A percentile compares a stretch with the other conserved stretches of the same genome.
phyloP scores from a whole-genome alignment of 1,284 basidiomycete genomes.

The Mrakiaceae sp. region DNA sequence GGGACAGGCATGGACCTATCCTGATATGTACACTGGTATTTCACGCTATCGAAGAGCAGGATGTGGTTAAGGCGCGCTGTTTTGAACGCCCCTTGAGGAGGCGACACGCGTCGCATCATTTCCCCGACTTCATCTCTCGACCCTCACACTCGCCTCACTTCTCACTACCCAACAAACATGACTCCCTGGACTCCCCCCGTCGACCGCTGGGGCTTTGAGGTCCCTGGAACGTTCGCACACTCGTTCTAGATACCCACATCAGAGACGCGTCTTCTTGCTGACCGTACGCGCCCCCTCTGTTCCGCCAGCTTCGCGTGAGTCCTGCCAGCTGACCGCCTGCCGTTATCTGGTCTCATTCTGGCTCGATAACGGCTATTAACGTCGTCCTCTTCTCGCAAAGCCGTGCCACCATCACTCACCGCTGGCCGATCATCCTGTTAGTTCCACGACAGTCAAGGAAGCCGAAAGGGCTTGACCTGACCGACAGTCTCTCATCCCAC shows the following conservation, averaged over 20 bases:
- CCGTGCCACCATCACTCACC: constrained; percentile 8
- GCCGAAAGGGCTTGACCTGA: too few species aligned
- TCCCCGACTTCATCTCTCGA: too few species aligned
- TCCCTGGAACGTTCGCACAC: constrained; percentile 14
- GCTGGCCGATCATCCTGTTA: constrained; percentile 15
- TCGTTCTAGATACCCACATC: neutral
- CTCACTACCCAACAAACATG: neutral
- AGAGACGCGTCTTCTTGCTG: neutral
- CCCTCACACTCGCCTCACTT: too few species aligned
- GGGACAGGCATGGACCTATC: too few species aligned
- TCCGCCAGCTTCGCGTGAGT: constrained; percentile 12
- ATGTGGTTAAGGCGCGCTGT: too few species aligned
- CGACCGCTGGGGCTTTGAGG: constrained; percentile 6
- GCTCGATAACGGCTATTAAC: neutral
- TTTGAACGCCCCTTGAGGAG: too few species aligned
- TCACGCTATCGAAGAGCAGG: too few species aligned
- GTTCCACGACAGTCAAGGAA: neutral
- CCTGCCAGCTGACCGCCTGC: neutral
- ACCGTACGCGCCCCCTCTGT: neutral
- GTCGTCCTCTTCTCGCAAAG: neutral
- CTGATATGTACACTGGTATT: too few species aligned
- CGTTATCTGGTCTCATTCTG: neutral
- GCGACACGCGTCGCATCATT: too few species aligned
- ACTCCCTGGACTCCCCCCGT: constrained; percentile 8
- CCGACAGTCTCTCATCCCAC: neutral